Conservation (phyloP, 805 yeast genomes). For the Jamesozyma spencerorum region DNA sequence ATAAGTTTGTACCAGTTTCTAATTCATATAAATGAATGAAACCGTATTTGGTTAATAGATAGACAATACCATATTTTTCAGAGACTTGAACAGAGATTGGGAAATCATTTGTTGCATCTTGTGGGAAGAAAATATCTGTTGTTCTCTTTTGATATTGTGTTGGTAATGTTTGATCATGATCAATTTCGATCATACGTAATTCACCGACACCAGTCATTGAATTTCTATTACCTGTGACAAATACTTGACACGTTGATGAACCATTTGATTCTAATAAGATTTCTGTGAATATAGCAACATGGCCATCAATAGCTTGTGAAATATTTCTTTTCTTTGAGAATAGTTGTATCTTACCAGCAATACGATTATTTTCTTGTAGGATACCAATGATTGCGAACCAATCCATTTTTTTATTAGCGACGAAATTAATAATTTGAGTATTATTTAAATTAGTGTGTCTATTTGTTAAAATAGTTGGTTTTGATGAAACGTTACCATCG, state of each 20-base stretch:
- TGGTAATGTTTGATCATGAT: constrained; percentile 81
- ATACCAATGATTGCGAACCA: constrained; percentile 97
- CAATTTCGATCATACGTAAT: constrained; percentile 91
- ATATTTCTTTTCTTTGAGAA: constrained; percentile 81
- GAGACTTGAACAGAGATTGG: constrained; percentile 89
- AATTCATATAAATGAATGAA: constrained; percentile 92
- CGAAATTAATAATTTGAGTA: constrained; percentile 85
- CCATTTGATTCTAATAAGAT: constrained; percentile 64
- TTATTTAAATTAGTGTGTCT: constrained; percentile 73
- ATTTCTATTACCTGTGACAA: constrained; percentile 85
- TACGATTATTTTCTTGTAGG: constrained; percentile 85
- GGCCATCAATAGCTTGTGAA: constrained; percentile 96
- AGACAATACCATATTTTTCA: constrained; percentile 75
- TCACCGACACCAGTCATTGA: constrained; percentile 69
- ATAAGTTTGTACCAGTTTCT: constrained; percentile 85
- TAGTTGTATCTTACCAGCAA: constrained; percentile 93
- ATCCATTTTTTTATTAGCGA: constrained; percentile 64
- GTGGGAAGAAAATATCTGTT: constrained; percentile 91
- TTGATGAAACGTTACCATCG: constrained; percentile 64
- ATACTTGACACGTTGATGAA: constrained; percentile 66
- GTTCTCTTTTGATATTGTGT: constrained; percentile 69
- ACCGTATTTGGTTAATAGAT: constrained; percentile 89
- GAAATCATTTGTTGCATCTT: constrained; percentile 92
- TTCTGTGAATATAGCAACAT: constrained; percentile 82
- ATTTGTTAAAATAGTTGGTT: constrained; percentile 74